Conservation (phyloP, 768 basidiomycete species). For the Mycena indigotica region DNA sequence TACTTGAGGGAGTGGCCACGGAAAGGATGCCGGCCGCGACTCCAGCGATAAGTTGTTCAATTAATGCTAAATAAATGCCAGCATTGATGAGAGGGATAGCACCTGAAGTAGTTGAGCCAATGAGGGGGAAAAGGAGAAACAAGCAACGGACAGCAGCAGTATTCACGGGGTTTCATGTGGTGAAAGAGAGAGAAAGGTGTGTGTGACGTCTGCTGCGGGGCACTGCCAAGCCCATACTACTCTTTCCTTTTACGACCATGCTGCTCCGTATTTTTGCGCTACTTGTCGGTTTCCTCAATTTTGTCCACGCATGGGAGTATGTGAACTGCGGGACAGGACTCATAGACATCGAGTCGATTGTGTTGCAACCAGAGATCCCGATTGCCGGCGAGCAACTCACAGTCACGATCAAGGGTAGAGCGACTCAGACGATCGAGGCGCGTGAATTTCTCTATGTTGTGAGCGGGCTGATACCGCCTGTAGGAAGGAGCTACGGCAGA, state of each 20-base stretch:
- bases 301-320: constrained; percentile 15
- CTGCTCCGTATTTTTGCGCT: constrained; percentile 5
- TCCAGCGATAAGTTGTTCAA: constrained; percentile 73
- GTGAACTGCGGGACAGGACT: constrained; percentile 12
- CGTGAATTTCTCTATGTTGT: constrained; percentile 12
- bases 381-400: constrained; percentile 84
- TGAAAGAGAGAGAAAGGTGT: constrained; percentile 14
- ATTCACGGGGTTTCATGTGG: constrained; percentile 76
- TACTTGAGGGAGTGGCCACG: constrained; percentile 79
- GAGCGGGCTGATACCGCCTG: not conserved
- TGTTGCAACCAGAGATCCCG: constrained; percentile 85
- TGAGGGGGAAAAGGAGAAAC: not conserved
- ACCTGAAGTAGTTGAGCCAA: constrained; percentile 13
- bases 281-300: constrained; percentile 27
- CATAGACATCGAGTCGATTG: constrained; percentile 71
- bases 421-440: constrained; percentile 67
- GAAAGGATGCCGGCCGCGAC: constrained; percentile 72
- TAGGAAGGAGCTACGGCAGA: constrained; percentile 92
- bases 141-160: constrained; percentile 69
- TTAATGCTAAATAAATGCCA: constrained; percentile 81
- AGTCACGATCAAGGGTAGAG: constrained; percentile 72
- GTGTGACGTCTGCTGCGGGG: not conserved
- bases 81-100: constrained; percentile 89
- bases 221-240: too few species aligned
- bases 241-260: not conserved